Conservation (phyloP, 202 grass and related monocot species). For the Setaria viridis region DNA sequence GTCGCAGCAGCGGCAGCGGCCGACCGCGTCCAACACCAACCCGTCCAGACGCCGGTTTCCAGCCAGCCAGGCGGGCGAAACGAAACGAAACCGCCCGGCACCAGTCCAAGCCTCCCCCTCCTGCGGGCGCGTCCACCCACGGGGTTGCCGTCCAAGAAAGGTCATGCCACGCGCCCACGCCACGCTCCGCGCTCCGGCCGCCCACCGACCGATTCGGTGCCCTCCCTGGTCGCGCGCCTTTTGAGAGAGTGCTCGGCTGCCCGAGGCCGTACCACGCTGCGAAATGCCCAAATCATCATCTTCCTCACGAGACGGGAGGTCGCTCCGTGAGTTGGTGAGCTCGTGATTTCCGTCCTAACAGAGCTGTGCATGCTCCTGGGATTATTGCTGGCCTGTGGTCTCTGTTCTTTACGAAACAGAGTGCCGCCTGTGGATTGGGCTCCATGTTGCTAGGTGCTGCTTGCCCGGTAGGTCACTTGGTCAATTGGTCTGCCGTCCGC, state of each 20-base stretch:
- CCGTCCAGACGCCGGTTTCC: neutral
- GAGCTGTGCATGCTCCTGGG: neutral
- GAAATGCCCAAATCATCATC: neutral
- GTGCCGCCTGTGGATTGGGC: conserved; percentile 18
- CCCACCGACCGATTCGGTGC: neutral
- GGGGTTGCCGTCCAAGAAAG: conserved; percentile 33
- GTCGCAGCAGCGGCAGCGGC: neutral
- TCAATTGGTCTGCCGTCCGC: no score
- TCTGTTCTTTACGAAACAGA: neutral
- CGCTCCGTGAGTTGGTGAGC: neutral
- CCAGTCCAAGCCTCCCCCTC: conserved; percentile 27
- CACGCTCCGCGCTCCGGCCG: neutral
- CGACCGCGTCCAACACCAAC: conserved; percentile 24
- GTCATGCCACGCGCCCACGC: no score
- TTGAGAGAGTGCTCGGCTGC: neutral
- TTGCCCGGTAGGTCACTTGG: neutral
- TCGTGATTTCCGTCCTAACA: neutral
- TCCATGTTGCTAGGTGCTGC: neutral
- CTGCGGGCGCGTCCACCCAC: conserved; percentile 8
- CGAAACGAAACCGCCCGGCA: conserved; percentile 20
- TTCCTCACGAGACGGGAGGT: no score
- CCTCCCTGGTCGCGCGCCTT: neutral
- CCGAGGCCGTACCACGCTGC: neutral
- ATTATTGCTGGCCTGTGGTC: neutral
- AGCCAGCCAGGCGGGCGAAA: neutral